Evolutionary conservation across 2,329 filamentous ascomycete species (phyloP).

Genomic region (Cercospora beticola): DNA sequence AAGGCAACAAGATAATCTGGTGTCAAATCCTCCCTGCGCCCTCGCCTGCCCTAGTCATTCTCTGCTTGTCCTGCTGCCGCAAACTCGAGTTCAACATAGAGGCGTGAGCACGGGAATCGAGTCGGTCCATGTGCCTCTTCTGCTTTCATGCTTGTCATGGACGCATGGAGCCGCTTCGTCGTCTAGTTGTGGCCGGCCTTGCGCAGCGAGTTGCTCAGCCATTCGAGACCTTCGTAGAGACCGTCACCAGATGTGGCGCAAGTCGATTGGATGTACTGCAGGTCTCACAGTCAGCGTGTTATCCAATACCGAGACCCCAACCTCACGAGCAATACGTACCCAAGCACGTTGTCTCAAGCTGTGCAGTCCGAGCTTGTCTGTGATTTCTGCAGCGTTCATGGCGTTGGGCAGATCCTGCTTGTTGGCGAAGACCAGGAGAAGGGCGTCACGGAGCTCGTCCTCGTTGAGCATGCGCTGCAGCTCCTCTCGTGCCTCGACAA

Average conservation of each 20-base stretch:
- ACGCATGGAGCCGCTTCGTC: slow-evolving; percentile 19
- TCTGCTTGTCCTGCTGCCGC: slow-evolving; percentile 31
- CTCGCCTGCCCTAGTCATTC: slow-evolving; percentile 18
- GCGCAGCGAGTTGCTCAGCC: slow-evolving; percentile 56
- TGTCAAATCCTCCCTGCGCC: slow-evolving; percentile 14
- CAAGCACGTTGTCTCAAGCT: slow-evolving; percentile 97
- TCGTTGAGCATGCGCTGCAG: slow-evolving; percentile 97
- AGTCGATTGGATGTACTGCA: slow-evolving; percentile 95
- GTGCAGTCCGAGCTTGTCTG: slow-evolving; percentile 99
- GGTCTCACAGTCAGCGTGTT: slow-evolving; percentile 3
- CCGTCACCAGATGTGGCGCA: slow-evolving; percentile 98
- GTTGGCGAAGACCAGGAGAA: slow-evolving; percentile 95
- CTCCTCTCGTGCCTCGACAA: slow-evolving; percentile 90
- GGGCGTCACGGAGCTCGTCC: slow-evolving; percentile 93
- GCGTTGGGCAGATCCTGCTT: slow-evolving; percentile 97
- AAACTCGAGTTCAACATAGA: slow-evolving; percentile 28
- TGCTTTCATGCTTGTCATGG: slow-evolving; percentile 26
- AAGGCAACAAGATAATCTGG: slow-evolving; percentile 21
- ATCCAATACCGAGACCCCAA: not conserved
- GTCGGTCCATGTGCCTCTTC: slow-evolving; percentile 20
- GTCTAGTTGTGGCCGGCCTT: slow-evolving; percentile 53
- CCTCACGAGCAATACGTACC: slow-evolving; percentile 61
- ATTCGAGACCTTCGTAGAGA: slow-evolving; percentile 95
- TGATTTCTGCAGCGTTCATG: slow-evolving; percentile 99
- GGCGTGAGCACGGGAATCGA: slow-evolving; percentile 26